These are phyloP conservation scores for Gillenia trifoliata DNA, from an alignment of 306 rosid genomes.

Conservation along the genomic window DNA sequence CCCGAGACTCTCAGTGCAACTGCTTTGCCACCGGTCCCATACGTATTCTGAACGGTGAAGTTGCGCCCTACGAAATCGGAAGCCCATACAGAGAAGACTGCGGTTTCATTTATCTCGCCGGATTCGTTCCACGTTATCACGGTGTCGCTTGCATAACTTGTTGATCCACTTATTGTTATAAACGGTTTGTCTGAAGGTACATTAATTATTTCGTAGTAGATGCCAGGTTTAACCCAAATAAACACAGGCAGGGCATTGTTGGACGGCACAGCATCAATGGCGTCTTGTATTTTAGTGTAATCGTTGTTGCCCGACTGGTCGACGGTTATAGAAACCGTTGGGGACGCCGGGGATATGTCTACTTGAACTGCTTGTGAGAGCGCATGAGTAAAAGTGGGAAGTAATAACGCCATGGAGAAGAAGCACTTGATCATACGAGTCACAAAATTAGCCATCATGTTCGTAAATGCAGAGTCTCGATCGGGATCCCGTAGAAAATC, in stretches of 20 bases:
- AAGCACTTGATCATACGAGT: background rate
- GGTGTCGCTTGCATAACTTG: background rate
- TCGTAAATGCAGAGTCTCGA: background rate
- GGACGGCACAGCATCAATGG: background rate
- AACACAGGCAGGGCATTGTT: background rate
- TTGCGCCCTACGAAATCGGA: constrained; percentile 41
- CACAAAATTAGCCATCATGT: background rate
- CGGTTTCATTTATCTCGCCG: background rate
- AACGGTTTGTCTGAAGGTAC: background rate
- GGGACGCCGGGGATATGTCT: background rate
- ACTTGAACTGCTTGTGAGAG: background rate
- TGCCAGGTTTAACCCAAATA: background rate
- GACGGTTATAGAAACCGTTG: background rate
- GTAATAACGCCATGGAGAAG: background rate
- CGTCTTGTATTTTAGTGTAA: background rate
- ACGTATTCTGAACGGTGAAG: constrained; percentile 47
- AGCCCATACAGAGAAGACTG: constrained; percentile 29
- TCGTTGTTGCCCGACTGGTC: background rate
- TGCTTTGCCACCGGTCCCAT: constrained; percentile 34
- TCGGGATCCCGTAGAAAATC: background rate
- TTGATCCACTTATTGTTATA: background rate
- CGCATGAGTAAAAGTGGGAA: background rate
- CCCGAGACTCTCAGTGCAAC: constrained; percentile 50
- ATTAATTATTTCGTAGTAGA: background rate
- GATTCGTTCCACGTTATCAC: too few species aligned